A percentile compares a stretch with the other conserved stretches of the same genome.
These are phyloP conservation scores for Solanum pennellii DNA, from an alignment of 257 asterid genomes.

Conservation along the genomic window DNA sequence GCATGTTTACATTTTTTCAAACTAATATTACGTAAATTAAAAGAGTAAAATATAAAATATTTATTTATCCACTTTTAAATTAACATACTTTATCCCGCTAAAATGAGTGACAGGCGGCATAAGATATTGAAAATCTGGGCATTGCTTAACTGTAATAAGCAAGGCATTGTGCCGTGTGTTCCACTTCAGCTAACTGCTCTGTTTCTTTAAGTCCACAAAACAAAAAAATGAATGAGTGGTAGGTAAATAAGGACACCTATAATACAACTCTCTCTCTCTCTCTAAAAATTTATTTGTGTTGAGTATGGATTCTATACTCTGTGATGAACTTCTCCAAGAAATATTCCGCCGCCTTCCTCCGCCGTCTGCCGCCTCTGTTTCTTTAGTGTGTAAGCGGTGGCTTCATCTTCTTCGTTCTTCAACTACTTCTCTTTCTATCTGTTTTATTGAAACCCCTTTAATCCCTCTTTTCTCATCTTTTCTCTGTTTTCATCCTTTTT, in stretches of 20 bases:
- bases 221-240: neutral
- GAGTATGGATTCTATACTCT: conserved; percentile 51
- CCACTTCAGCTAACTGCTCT: neutral
- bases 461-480: conserved; percentile 26
- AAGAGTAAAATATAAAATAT: too few species aligned
- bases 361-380: conserved; percentile 29
- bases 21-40: too few species aligned
- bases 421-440: conserved; percentile 47
- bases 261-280: too few species aligned
- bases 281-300: neutral
- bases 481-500: conserved; percentile 37
- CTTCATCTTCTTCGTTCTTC: conserved; percentile 58
- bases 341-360: conserved; percentile 74
- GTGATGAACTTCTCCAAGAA: conserved; percentile 77
- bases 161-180: neutral
- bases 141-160: neutral
- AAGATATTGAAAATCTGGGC: neutral
- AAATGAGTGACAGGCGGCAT: neutral
- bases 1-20: too few species aligned
- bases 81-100: too few species aligned
- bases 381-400: conserved; percentile 64
- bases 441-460: conserved; percentile 12
- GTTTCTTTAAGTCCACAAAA: neutral
- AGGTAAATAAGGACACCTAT: neutral
- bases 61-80: too few species aligned